Conservation (phyloP, 2,329 filamentous ascomycete species). For the Metarhizium sp. region DNA sequence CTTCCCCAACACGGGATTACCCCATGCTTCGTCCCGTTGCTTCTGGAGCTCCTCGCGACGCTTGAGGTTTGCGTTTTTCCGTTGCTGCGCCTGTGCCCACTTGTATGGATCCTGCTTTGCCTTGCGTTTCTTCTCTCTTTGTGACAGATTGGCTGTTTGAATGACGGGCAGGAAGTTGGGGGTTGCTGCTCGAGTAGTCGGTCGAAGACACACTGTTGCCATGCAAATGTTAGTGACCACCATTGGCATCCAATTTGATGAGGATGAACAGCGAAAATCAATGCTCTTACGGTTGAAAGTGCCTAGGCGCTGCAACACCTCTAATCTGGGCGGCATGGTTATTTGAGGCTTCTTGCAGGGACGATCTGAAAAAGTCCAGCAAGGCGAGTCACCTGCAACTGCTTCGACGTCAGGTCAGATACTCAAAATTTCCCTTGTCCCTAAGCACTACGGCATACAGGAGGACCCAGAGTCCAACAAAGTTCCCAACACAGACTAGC, state of each 20-base stretch:
- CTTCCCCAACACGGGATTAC: slow-evolving; percentile 71
- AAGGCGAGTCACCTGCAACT: neutral
- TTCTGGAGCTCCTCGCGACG: slow-evolving; percentile 61
- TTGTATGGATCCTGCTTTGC: slow-evolving; percentile 73
- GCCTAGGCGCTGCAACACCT: slow-evolving; percentile 49
- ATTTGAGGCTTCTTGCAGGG: neutral
- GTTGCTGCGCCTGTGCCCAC: slow-evolving; percentile 70
- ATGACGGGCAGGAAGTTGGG: slow-evolving; percentile 48
- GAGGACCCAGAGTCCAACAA: neutral
- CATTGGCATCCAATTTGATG: neutral
- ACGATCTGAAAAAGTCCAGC: neutral
- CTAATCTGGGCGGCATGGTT: slow-evolving; percentile 61
- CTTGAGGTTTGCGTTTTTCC: slow-evolving; percentile 73
- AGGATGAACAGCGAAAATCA: neutral
- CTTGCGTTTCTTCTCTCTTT: slow-evolving; percentile 53
- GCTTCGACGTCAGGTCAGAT: slow-evolving; percentile 7
- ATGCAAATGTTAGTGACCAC: slow-evolving; percentile 10
- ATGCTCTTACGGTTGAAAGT: slow-evolving; percentile 47
- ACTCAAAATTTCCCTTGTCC: slow-evolving; percentile 25
- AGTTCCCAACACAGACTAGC: slow-evolving; percentile 14
- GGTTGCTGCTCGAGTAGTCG: slow-evolving; percentile 33
- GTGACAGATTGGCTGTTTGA: slow-evolving; percentile 55
- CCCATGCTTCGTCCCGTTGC: slow-evolving; percentile 54
- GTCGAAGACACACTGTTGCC: slow-evolving; percentile 49
- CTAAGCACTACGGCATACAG: neutral